Conservation (phyloP, 148 eudicot genomes). For the Linanthus parryae region DNA sequence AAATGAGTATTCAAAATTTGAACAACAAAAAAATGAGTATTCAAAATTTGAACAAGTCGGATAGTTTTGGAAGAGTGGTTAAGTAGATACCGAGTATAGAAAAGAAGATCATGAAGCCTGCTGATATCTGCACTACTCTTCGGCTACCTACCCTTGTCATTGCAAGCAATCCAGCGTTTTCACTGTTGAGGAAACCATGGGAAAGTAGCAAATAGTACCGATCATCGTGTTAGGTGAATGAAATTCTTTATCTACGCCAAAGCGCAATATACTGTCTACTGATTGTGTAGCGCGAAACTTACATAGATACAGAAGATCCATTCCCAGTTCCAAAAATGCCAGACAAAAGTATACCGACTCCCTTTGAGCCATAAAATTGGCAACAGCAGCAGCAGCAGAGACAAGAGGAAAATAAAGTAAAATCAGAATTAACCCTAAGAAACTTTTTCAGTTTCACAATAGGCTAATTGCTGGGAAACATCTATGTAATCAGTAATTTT, state of each 20-base stretch:
- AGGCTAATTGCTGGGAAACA: no score
- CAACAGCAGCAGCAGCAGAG: no score
- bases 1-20: neutral
- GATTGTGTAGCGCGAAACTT: slow-evolving; percentile 20
- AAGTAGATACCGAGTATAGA: slow-evolving; percentile 65
- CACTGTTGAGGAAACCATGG: slow-evolving; percentile 32
- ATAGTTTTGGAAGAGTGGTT: neutral
- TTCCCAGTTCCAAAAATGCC: slow-evolving; percentile 90
- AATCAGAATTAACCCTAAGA: no score
- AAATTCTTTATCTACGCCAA: neutral
- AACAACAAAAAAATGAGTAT: neutral
- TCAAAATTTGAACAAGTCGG: neutral
- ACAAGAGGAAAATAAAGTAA: no score
- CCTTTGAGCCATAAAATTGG: slow-evolving; percentile 38
- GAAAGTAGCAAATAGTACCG: neutral
- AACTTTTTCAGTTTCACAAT: no score
- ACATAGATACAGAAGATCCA: slow-evolving; percentile 88
- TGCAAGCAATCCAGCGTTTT: slow-evolving; percentile 91
- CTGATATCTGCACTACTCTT: slow-evolving; percentile 84
- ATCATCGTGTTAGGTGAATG: neutral
- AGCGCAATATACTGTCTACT: no score
- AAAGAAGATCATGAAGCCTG: slow-evolving; percentile 94
- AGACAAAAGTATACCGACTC: slow-evolving; percentile 76
- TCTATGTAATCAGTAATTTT: no score
- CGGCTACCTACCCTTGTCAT: slow-evolving; percentile 93